Evolutionary conservation across 2,329 filamentous ascomycete genomes (phyloP).

Genomic region (Colletotrichum navitas): DNA sequence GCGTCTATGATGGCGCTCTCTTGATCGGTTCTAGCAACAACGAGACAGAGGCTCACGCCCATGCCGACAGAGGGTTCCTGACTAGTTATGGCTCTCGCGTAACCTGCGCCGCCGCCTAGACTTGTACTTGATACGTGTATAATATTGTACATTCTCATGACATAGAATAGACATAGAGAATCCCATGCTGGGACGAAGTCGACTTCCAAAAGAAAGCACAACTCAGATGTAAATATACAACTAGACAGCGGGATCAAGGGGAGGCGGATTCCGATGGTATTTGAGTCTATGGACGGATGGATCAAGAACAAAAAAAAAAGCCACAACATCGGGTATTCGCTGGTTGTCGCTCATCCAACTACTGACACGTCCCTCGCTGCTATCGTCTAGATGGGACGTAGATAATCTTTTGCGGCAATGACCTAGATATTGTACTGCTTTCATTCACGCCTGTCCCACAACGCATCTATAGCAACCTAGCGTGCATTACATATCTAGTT

Average conservation of each 20-base stretch:
- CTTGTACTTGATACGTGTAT: constrained; percentile 3
- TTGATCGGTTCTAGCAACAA: not conserved
- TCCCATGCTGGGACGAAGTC: not conserved
- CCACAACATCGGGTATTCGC: not conserved
- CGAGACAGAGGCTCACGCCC: too few relatives aligned
- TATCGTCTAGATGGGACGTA: not conserved
- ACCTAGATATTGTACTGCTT: too few relatives aligned
- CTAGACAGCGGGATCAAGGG: not conserved
- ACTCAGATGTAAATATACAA: too few relatives aligned
- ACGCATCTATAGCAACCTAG: too few relatives aligned
- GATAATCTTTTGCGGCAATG: not conserved
- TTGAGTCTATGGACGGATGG: not conserved
- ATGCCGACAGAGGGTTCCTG: not conserved
- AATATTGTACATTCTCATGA: not conserved
- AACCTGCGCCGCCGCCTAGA: not conserved
- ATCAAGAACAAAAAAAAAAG: not conserved
- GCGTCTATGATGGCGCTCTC: not conserved
- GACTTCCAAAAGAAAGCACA: not conserved
- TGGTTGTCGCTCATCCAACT: not conserved
- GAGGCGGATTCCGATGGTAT: not conserved
- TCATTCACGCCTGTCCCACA: too few relatives aligned
- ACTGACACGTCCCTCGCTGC: not conserved
- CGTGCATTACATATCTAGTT: not conserved
- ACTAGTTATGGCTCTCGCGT: not conserved
- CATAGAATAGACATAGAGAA: not conserved